A percentile compares a stretch with the other conserved stretches of the same genome.
phyloP scores from a whole-genome alignment of 2,329 filamentous ascomycete species.

The Cadophora luteo-olivacea region DNA sequence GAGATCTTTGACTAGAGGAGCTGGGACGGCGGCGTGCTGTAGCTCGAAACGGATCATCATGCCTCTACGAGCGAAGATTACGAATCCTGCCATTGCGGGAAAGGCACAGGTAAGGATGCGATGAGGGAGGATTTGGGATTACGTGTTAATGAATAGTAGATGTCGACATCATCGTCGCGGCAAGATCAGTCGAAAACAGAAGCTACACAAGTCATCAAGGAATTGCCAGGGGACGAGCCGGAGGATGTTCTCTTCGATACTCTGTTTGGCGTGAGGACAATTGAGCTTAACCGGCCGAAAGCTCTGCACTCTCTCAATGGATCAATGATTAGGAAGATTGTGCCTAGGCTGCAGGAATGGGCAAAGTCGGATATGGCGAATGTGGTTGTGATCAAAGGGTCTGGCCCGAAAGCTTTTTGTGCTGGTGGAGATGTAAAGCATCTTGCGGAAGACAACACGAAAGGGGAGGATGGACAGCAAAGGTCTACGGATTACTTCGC shows the following conservation, averaged over 20 bases:
- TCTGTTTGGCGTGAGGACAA: constrained; percentile 85
- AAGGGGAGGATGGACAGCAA: constrained; percentile 72
- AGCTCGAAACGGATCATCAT: constrained; percentile 60
- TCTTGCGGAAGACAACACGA: constrained; percentile 76
- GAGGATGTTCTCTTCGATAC: constrained; percentile 94
- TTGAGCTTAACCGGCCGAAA: constrained; percentile 91
- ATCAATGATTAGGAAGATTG: constrained; percentile 95
- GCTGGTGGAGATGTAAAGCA: constrained; percentile 89
- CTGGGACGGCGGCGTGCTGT: constrained; percentile 57
- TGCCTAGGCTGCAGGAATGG: constrained; percentile 90
- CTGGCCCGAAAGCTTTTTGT: constrained; percentile 85
- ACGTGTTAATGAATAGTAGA: constrained; percentile 45
- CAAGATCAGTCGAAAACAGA: constrained; percentile 3
- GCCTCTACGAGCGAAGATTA: constrained; percentile 81
- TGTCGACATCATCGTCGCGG: constrained; percentile 43
- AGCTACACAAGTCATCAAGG: constrained; percentile 39
- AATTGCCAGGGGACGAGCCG: constrained; percentile 67
- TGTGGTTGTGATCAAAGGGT: constrained; percentile 89
- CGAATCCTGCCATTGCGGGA: constrained; percentile 61
- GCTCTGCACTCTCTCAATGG: constrained; percentile 93
- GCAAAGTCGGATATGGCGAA: constrained; percentile 94
- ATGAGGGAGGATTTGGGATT: constrained; percentile 22
- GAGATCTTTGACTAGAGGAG: constrained; percentile 59
- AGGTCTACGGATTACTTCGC: constrained; percentile 86
- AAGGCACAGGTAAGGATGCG: constrained; percentile 56